Evolutionary conservation across 352 stramenopile genomes (phyloP), one percentile per base, ranked within the genome.

Genomic region (Globisporangium paroecandrum): DNA sequence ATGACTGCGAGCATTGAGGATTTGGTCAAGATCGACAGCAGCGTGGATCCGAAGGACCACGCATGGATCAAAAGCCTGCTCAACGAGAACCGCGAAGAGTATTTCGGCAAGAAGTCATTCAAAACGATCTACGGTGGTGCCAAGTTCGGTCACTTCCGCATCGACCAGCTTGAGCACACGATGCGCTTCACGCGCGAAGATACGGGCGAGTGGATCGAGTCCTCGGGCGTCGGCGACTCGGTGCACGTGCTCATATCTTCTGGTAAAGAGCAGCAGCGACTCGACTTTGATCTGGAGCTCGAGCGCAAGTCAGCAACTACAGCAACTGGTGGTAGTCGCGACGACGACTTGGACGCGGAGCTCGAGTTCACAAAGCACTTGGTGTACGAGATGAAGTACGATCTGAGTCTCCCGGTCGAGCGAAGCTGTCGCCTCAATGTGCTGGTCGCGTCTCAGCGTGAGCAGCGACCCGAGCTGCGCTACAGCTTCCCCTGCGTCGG

Each of bases 141-240:
- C 10, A 64, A 71, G 29, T 77, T 93, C 10, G 87, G 87, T 24
- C 65, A 85, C 24, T 93, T 94, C 62, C 74, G 78, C 32, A 68
- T 95, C 25, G 81, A 93, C 43, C 83, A 92, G 46, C 63, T 81
- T 47, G 77, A 83, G 34, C 74, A 77, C 8, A 65, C 77, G 47
- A 76, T 89, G 67, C 80, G 83, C 15, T 79, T 91, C 56, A 90
- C 78, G 62, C 76, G 82, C 29, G 77, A 89, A 46, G 75, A 85
- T 46, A 91, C 77, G 3, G 78, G 81, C 56, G 82, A 93, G 49
- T 93, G 85, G 85, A 68, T 93, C 58, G 83, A 91, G 64, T 73
- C 75, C 27, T 78, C 78, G 1, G 77, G 79, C 10, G 34, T 89
- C n/a, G 62, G 77, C 51, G 85, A 90, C 38, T 51, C 65, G 2